Base-by-base conservation (phyloP, 306 rosid genomes). In the Comarum palustre region DNA sequence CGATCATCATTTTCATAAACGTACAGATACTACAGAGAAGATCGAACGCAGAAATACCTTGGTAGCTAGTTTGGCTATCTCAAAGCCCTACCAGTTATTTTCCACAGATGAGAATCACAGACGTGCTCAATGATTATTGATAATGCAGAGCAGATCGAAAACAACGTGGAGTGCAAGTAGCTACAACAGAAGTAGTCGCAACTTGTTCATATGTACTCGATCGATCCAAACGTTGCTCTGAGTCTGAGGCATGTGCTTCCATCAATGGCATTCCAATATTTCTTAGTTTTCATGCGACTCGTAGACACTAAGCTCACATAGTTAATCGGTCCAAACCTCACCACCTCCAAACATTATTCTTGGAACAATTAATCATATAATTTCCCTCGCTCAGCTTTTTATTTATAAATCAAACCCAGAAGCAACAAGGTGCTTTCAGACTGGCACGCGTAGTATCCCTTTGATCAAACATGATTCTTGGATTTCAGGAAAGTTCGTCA, bases 361-460 rank as follows among this genome's bases (percentile, higher is more conserved):
- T 2, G 68, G 68, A 38, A 38, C 2, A 32, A 17, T n/a, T 14
- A 32, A 61, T 17, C 66, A 32, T 61, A 32, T 4, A 25, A 58
- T 58, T 24, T 5, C 63, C 63, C 41, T 36, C 39, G 6, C 61
- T 27, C 64, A 25, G 64, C 8, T n/a, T n/a, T 27, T 13, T 58
- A 0, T 58, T 11, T 59, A 48, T 68, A 22, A 1, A 10, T 1
- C 4, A 17, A 6, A 0, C 15, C n/a, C 0, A 24, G 34, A 71
- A 19, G 25, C 52, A 71, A 9, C 39, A 29, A 72, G 6, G 52
- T 46, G 48, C 62, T 55, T 71, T 68, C 68, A 69, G 20, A 62
- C 79, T 75, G 79, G 52, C 76, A 74, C 79, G 76, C 83, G 76
- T 32, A 69, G 50, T 27, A 17, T 27, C 50, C 41, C 19, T 6